Evolutionary conservation across 108 stramenopile species (phyloP), one percentile per base, ranked within the genome.

Genomic region (Fragilaria crotonensis): DNA sequence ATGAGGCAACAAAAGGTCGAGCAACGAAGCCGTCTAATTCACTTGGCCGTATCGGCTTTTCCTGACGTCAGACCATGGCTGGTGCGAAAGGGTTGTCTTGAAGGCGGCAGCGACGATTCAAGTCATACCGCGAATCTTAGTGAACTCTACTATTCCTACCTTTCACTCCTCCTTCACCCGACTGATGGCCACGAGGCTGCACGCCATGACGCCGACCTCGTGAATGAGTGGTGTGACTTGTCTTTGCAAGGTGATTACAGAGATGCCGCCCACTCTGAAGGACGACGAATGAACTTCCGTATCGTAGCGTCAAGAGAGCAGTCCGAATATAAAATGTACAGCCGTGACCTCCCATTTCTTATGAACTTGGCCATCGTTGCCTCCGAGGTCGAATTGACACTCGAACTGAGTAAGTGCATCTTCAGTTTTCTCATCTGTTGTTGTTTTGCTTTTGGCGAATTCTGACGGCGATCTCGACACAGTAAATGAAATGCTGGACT

Each of bases 51-150:
- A 21, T 83, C 91, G 20, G 87, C 83, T 21, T 93, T 81, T 61
- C 91, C 91, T 22, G 91, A 93, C 65, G 33, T 93, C 27, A 72
- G 66, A 45, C 85, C 91, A 1, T 82, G 84, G 82, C 78, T 76
- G 55, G 83, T 93, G 22, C 68, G 66, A 49, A 63, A 74, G 48
- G 71, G 70, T 18, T 84, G 80, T 58, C 25, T 72, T 23, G 32
- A 36, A 3, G 29, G 14, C 19, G 27, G 3, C 2, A n/a, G 7
- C 5, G 36, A 18, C n/a, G 4, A 41, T 2, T 20, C 22, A 23
- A 22, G 25, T 44, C 41, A 25, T 46, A 4, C 31, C 7, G 30
- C 25, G 17, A 17, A 58, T 14, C 36, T 36, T 1, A 45, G 30
- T 0, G 36, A 27, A 3, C 70, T 85, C 31, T 89, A 85, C 48